Conservation (phyloP, 306 rosid species). For the Sicyos baderoa region DNA sequence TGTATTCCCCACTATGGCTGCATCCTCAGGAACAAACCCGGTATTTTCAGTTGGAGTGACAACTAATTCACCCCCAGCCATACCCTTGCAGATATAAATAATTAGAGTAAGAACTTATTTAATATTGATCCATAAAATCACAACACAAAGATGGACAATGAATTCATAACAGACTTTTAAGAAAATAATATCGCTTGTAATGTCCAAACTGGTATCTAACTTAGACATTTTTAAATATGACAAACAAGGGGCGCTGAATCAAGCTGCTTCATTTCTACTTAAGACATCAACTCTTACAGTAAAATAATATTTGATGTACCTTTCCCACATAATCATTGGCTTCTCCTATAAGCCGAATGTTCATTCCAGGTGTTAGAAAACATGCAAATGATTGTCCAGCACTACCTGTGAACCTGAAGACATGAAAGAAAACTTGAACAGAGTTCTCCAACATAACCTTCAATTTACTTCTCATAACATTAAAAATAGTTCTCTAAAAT, state of each 20-base stretch:
- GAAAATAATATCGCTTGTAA: not conserved
- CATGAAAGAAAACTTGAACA: slow-evolving; percentile 9
- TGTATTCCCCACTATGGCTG: slow-evolving; percentile 93
- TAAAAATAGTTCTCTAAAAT: slow-evolving; percentile 14
- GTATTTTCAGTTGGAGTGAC: slow-evolving; percentile 71
- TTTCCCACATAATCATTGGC: slow-evolving; percentile 97
- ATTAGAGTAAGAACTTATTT: slow-evolving; percentile 25
- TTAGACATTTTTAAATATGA: not conserved
- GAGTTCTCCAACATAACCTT: slow-evolving; percentile 15
- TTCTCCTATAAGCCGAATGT: slow-evolving; percentile 85
- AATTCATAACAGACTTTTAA: not conserved
- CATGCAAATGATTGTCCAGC: slow-evolving; percentile 98
- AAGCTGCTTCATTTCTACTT: slow-evolving; percentile 1
- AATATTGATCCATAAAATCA: not conserved
- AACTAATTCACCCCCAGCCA: slow-evolving; percentile 94
- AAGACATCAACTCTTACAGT: not conserved
- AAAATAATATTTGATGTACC: slow-evolving; percentile 38
- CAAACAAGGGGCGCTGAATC: not conserved
- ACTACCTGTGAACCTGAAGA: slow-evolving; percentile 80
- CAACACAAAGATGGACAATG: slow-evolving; percentile 1
- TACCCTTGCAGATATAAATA: slow-evolving; percentile 53
- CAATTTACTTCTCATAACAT: not conserved
- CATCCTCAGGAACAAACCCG: slow-evolving; percentile 87
- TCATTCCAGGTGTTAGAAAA: slow-evolving; percentile 98
- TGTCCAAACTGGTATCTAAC: not conserved